Conservation (phyloP, 192 early-diverging fungal genomes). For the Umbelopsis vinacea region DNA sequence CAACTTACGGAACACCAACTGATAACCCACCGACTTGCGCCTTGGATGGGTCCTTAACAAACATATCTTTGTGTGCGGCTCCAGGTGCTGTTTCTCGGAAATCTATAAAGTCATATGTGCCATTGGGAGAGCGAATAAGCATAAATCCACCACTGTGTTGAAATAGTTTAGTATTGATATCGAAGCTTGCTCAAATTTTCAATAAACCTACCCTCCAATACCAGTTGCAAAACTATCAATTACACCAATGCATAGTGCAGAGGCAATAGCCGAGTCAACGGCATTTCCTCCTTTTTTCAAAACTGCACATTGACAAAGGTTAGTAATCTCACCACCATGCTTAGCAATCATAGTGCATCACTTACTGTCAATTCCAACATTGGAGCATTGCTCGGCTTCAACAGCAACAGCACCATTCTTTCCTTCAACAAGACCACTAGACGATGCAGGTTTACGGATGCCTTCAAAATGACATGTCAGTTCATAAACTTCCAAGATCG, state of each 20-base stretch:
- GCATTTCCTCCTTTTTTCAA: slow-evolving; percentile 88
- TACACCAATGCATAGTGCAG: slow-evolving; percentile 86
- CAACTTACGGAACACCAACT: slow-evolving; percentile 74
- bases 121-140: slow-evolving; percentile 70
- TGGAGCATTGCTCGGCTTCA: slow-evolving; percentile 71
- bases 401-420: slow-evolving; percentile 70
- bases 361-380: slow-evolving; percentile 65
- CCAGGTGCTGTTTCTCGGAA: slow-evolving; percentile 87
- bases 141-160: slow-evolving; percentile 85
- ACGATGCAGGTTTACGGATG: background rate
- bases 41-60: slow-evolving; percentile 64
- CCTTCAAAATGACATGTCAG: background rate
- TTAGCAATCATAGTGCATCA: background rate
- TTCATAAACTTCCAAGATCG: background rate
- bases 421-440: slow-evolving; percentile 39
- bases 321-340: background rate
- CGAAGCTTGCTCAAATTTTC: background rate
- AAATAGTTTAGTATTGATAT: slow-evolving; percentile 17
- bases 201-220: slow-evolving; percentile 68
- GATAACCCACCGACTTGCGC: slow-evolving; percentile 76
- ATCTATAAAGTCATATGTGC: slow-evolving; percentile 73
- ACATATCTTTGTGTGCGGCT: slow-evolving; percentile 81
- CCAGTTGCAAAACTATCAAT: slow-evolving; percentile 88
- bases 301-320: slow-evolving; percentile 38
- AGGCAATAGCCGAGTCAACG: slow-evolving; percentile 87